Evolutionary conservation across 805 yeast genomes (phyloP), one percentile per base, ranked within the genome.

Genomic region (Metschnikowia cerradonensis): DNA sequence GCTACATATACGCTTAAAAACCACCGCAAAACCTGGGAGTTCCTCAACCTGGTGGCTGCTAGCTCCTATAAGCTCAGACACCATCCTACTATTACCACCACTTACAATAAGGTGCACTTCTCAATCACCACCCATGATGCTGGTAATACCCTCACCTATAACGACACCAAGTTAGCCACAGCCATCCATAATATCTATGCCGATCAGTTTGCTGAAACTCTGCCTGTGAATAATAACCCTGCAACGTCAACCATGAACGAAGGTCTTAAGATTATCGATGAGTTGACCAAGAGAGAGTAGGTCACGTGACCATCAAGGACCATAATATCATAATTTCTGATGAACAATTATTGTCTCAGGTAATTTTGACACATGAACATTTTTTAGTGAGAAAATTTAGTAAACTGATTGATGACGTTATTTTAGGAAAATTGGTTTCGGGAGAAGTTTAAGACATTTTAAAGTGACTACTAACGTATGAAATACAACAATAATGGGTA

Each of bases 11-110:
- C 62, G 26, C 76, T 86, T 54, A 71, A 65, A 48, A 71, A 74
- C 43, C 87, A 78, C 60, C 82, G 81, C 52, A 76, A 76, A 39
- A 83, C 92, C 0, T 84, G 91, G 90, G 69, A 79, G 8, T 84
- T 85, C 59, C 65, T 87, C 17, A 82, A 79, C 26, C 73, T 75
- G 42, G 76, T 86, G 1, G 77, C 88, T 1, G 64, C 78, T 67
- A 67, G 81, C 47, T 76, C 87, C 0, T 86, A 84, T 60, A 58
- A 73, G 1, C 63, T 68, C 60, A 84, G 82, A 3, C 92, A 87
- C 59, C 95, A 87, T 62, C 92, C 94, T 0, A 82, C 82, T 0
- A 79, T 87, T 11, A 73, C 71, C 0, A 86, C 86, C 3, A 76
- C 82, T 0, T 87, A 86, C 60, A 87, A 81, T 53, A 67, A 70